phyloP scores from a whole-genome alignment of 1,284 basidiomycete genomes.

The Cutaneotrichosporon sp. region DNA sequence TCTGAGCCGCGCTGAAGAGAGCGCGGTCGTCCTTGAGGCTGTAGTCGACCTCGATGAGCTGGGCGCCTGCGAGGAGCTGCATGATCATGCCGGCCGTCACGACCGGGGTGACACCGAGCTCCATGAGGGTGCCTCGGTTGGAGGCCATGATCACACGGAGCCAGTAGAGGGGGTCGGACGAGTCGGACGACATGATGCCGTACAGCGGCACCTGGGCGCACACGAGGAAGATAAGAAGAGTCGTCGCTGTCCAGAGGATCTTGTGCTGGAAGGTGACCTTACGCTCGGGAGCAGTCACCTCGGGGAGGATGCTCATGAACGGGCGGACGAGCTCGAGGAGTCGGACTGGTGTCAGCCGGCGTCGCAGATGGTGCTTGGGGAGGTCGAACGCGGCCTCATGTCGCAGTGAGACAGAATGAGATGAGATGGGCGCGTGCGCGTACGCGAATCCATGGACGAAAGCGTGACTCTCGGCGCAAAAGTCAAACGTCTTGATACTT shows the following conservation, averaged over 20 bases:
- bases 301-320: constrained; percentile 86
- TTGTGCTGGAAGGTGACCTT: constrained; percentile 97
- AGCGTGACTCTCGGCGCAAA: no score
- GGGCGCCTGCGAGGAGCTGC: constrained; percentile 96
- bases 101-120: constrained; percentile 95
- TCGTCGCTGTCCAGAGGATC: constrained; percentile 93
- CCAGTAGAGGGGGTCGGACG: constrained; percentile 97
- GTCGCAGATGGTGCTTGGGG: no score
- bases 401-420: no score
- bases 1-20: constrained; percentile 93
- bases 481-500: no score
- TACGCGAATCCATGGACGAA: neutral
- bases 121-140: constrained; percentile 98
- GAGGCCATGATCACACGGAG: constrained; percentile 98
- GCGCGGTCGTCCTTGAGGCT: constrained; percentile 94
- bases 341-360: constrained; percentile 58
- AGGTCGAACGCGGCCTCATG: no score
- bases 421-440: constrained; percentile 3
- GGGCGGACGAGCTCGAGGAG: constrained; percentile 94
- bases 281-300: constrained; percentile 92
- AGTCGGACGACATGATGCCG: constrained; percentile 97
- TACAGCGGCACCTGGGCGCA: constrained; percentile 95
- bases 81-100: constrained; percentile 99
- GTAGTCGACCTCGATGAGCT: constrained; percentile 96
- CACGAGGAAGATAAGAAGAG: constrained; percentile 94